A percentile compares a stretch with the other conserved stretches of the same genome.
These are phyloP conservation scores for Westerdykella ornata DNA, from an alignment of 2,329 filamentous ascomycete genomes.

Conservation along the genomic window DNA sequence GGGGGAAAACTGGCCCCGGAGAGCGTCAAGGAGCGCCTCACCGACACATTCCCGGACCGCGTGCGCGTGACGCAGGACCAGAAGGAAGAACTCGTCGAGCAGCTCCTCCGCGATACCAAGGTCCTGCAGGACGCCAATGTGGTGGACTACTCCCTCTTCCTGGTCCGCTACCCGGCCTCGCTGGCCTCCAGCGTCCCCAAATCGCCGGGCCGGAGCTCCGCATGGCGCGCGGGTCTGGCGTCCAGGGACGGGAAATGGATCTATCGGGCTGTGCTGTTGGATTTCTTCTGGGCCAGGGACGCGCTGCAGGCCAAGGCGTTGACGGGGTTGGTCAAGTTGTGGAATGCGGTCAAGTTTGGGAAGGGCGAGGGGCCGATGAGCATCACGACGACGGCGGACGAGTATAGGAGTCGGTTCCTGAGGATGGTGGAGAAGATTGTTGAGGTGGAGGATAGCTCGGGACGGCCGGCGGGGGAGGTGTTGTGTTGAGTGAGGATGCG, in stretches of 20 bases:
- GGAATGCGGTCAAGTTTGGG: constrained; percentile 50
- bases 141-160: constrained; percentile 69
- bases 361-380: constrained; percentile 64
- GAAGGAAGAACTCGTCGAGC: constrained; percentile 50
- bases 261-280: constrained; percentile 61
- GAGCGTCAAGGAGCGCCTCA: constrained; percentile 58
- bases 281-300: constrained; percentile 76
- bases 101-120: constrained; percentile 56
- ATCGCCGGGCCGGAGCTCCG: constrained; percentile 30
- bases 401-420: constrained; percentile 57
- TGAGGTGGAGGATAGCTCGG: constrained; percentile 30
- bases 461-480: constrained; percentile 25
- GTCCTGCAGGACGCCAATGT: constrained; percentile 58
- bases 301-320: constrained; percentile 59
- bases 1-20: constrained; percentile 57
- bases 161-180: constrained; percentile 52
- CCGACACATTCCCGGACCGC: constrained; percentile 62
- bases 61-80: constrained; percentile 51
- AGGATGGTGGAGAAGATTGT: constrained; percentile 44
- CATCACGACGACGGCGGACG: constrained; percentile 61
- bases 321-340: constrained; percentile 58
- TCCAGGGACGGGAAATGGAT: constrained; percentile 59
- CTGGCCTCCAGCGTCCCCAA: constrained; percentile 24
- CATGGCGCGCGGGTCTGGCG: constrained; percentile 57
- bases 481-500: no score